Evolutionary conservation across 2,329 filamentous ascomycete genomes (phyloP).

Genomic region (Torrubiellomyces zombiae): DNA sequence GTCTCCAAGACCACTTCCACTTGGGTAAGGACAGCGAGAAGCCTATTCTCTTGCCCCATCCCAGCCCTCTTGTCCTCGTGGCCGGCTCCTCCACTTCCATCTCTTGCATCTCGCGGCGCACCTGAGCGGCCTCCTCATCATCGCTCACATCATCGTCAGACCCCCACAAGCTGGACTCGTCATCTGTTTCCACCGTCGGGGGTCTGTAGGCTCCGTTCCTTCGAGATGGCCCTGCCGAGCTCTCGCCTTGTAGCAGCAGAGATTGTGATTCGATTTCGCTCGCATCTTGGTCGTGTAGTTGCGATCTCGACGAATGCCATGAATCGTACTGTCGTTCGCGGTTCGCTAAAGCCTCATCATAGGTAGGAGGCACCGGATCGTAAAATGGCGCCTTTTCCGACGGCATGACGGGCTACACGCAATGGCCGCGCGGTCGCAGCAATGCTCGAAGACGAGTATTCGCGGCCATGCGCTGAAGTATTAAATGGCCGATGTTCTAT

Average conservation of each 20-base stretch:
- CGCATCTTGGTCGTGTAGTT: constrained; percentile 40
- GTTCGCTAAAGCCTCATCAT: constrained; percentile 23
- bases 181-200: constrained; percentile 66
- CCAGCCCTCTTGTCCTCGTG: constrained; percentile 23
- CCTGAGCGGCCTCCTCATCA: constrained; percentile 41
- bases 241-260: constrained; percentile 42
- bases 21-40: constrained; percentile 33
- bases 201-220: constrained; percentile 49
- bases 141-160: constrained; percentile 25
- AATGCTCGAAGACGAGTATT: too few species aligned
- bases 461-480: too few species aligned
- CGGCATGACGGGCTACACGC: constrained; percentile 16
- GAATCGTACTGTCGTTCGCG: constrained; percentile 16
- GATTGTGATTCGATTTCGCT: constrained; percentile 64
- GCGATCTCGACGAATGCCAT: constrained; percentile 15
- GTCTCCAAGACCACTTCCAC: constrained; percentile 40
- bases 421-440: constrained; percentile 6
- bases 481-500: too few species aligned
- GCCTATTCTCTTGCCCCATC: constrained; percentile 39
- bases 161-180: constrained; percentile 42
- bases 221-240: constrained; percentile 21
- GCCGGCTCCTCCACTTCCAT: constrained; percentile 70
- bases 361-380: constrained; percentile 25
- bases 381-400: constrained; percentile 25
- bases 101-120: constrained; percentile 74